These are phyloP conservation scores for Lipomyces sp. DNA, from an alignment of 805 yeast species.

Conservation along the genomic window DNA sequence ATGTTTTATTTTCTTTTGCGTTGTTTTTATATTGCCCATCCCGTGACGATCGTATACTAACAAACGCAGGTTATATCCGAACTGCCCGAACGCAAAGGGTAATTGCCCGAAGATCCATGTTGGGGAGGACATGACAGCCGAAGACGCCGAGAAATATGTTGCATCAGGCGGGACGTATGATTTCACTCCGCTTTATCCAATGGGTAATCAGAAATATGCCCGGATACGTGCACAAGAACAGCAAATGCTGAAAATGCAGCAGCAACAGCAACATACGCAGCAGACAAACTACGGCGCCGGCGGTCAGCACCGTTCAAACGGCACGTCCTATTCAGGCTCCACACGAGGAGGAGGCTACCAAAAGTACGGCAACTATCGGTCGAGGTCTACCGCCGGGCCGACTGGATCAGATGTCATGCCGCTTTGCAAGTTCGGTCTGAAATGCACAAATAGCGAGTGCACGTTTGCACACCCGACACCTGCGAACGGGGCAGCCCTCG, in stretches of 20 bases:
- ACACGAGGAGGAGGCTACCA: too few relatives aligned
- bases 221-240: neutral
- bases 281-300: too few relatives aligned
- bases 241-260: neutral
- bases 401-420: constrained; percentile 43
- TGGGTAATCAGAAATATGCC: constrained; percentile 9
- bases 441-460: constrained; percentile 75
- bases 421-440: constrained; percentile 72
- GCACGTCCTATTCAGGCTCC: too few relatives aligned
- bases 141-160: constrained; percentile 51
- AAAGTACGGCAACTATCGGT: too few relatives aligned
- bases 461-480: constrained; percentile 93
- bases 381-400: neutral
- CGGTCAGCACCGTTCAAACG: too few relatives aligned
- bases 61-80: constrained; percentile 54
- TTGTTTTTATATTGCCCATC: too few relatives aligned
- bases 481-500: constrained; percentile 69
- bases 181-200: constrained; percentile 12
- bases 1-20: constrained; percentile 29
- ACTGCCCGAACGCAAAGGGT: constrained; percentile 75
- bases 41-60: too few relatives aligned
- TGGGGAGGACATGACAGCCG: constrained; percentile 68
- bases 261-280: neutral
- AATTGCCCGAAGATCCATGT: constrained; percentile 83
- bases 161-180: constrained; percentile 40